These are phyloP conservation scores for Penicillium ochrochloron DNA, from an alignment of 495 filamentous ascomycete genomes.

Conservation along the genomic window DNA sequence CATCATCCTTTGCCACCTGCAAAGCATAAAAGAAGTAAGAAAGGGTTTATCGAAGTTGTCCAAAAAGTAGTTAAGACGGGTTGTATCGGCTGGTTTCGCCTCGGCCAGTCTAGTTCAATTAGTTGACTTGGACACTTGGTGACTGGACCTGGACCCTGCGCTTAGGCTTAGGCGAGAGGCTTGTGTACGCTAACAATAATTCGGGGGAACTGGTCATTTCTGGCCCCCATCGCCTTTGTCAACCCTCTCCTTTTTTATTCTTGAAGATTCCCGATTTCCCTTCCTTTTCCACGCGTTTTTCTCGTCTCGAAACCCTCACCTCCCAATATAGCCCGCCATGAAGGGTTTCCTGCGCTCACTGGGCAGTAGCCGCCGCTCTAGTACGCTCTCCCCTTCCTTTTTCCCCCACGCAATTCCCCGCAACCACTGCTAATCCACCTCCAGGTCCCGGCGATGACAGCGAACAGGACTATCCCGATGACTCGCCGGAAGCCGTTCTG, in stretches of 20 bases:
- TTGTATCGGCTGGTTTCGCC: neutral
- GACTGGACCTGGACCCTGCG: constrained; percentile 1
- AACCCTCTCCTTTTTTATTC: neutral
- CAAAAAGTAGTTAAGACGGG: constrained; percentile 1
- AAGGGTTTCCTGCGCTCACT: constrained; percentile 26
- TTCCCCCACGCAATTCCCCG: constrained; percentile 12
- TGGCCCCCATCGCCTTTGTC: constrained; percentile 1
- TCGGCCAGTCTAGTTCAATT: neutral
- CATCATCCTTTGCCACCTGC: constrained; percentile 9
- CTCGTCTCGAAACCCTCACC: neutral
- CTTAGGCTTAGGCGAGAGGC: constrained; percentile 8
- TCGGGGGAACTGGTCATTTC: neutral
- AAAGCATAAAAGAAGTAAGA: neutral
- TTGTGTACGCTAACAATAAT: constrained; percentile 6
- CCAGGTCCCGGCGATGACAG: constrained; percentile 30
- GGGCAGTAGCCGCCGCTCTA: constrained; percentile 30
- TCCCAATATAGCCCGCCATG: constrained; percentile 11
- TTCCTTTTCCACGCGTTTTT: neutral
- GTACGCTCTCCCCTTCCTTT: constrained; percentile 22
- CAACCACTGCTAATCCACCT: constrained; percentile 18
- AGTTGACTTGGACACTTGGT: neutral
- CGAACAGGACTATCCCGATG: constrained; percentile 32
- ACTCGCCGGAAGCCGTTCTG: constrained; percentile 54
- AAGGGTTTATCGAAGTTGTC: neutral
- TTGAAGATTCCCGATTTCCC: neutral